Evolutionary conservation across 257 asterid species (phyloP).

Genomic region (Solanum medicagineum): DNA sequence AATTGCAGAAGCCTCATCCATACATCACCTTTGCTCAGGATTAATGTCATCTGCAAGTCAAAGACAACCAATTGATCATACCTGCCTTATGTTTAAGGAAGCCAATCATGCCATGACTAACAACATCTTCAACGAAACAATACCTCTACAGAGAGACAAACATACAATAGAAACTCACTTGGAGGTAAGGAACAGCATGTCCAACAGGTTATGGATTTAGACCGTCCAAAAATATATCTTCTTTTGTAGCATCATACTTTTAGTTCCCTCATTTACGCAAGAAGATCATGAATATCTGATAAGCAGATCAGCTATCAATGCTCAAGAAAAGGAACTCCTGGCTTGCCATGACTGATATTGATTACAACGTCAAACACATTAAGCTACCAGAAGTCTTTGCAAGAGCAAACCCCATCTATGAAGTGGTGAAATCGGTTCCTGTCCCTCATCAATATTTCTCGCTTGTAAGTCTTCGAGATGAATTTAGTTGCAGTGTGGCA

Average conservation of each 20-base stretch:
- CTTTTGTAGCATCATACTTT: neutral
- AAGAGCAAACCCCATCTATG: slow-evolving; percentile 38
- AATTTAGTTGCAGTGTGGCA: slow-evolving; percentile 50
- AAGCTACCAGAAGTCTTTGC: slow-evolving; percentile 40
- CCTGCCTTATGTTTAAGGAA: neutral
- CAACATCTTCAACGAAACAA: neutral
- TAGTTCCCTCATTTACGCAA: neutral
- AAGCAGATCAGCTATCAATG: neutral
- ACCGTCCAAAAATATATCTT: neutral
- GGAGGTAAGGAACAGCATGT: neutral
- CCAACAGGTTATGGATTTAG: neutral
- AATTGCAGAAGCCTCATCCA: neutral
- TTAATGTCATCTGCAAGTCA: neutral
- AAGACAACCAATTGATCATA: neutral
- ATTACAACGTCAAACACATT: neutral
- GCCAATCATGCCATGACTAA: neutral
- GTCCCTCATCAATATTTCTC: slow-evolving; percentile 45
- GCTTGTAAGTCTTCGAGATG: slow-evolving; percentile 30
- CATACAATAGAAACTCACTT: neutral
- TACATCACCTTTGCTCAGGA: neutral
- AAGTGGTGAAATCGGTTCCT: slow-evolving; percentile 48
- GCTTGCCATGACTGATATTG: neutral
- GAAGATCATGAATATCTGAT: neutral
- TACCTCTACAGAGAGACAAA: neutral
- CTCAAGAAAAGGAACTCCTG: neutral